Conservation (phyloP, 2,329 filamentous ascomycete species). For the Raffaelea deltoideospora region DNA sequence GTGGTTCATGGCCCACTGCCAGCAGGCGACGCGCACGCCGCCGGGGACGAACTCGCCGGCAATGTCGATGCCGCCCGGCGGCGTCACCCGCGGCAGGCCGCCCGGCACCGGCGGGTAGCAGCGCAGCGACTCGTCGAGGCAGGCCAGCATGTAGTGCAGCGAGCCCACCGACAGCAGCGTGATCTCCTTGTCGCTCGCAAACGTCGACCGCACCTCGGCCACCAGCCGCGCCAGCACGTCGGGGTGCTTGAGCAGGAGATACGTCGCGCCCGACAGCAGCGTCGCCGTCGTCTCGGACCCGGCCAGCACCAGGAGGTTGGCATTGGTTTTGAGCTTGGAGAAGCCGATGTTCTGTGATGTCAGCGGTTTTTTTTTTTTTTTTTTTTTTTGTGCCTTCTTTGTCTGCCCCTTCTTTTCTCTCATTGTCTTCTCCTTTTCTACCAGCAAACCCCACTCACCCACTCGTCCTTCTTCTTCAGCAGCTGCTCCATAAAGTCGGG, state of each 20-base stretch:
- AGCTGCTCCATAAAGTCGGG: constrained; percentile 15
- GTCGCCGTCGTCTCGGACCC: constrained; percentile 33
- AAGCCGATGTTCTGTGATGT: constrained; percentile 6
- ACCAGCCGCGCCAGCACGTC: constrained; percentile 10
- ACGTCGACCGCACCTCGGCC: constrained; percentile 14
- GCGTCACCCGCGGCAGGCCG: constrained; percentile 6
- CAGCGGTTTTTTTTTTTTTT: no score
- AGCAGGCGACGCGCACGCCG: constrained; percentile 5
- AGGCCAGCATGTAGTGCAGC: constrained; percentile 7
- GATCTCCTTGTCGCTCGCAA: constrained; percentile 14
- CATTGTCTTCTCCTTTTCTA: no score
- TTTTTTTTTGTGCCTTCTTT: no score
- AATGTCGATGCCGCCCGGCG: constrained; percentile 15
- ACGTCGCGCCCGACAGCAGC: constrained; percentile 16
- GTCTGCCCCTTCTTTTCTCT: no score
- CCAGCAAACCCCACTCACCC: no score
- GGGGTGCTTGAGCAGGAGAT: constrained; percentile 14
- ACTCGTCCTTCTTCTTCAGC: constrained; percentile 3
- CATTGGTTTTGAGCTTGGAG: constrained; percentile 4
- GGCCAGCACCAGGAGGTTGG: constrained; percentile 14
- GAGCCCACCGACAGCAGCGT: constrained; percentile 2
- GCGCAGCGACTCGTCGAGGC: constrained; percentile 8
- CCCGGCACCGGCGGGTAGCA: constrained; percentile 7
- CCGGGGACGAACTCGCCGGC: constrained; percentile 18
- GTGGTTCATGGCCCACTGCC: constrained; percentile 15